phyloP scores from a whole-genome alignment of 2,329 filamentous ascomycete species.

The Rhexocercosporidium sp. region DNA sequence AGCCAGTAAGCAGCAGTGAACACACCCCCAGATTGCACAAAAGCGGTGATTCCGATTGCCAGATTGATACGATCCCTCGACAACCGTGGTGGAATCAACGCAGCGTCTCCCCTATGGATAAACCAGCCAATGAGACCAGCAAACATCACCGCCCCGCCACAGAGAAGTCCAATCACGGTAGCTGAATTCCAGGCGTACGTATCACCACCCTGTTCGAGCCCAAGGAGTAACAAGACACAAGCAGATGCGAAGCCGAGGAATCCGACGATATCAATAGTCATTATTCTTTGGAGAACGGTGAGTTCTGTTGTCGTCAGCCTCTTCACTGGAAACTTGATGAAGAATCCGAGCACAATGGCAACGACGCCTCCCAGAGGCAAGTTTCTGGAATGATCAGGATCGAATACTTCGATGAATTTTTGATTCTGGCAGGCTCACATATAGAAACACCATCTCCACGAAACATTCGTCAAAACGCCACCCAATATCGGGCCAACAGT shows the following conservation, averaged over 20 bases:
- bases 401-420: too few relatives aligned
- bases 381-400: background rate
- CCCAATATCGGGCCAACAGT: background rate
- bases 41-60: too few relatives aligned
- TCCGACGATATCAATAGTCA: background rate
- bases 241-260: background rate
- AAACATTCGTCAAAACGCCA: background rate
- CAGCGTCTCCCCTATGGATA: background rate
- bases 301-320: background rate
- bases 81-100: background rate
- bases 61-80: background rate
- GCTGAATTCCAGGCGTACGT: background rate
- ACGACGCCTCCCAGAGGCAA: background rate
- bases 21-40: too few relatives aligned
- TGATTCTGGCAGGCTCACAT: background rate
- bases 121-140: background rate
- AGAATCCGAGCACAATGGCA: background rate
- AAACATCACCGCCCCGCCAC: background rate
- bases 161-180: background rate
- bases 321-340: background rate
- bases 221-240: background rate
- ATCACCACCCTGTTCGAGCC: too few relatives aligned
- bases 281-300: background rate
- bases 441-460: background rate
- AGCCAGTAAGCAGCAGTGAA: too few relatives aligned